These are phyloP conservation scores for Emericellopsis terricola DNA, from an alignment of 495 filamentous ascomycete genomes.

Conservation along the genomic window DNA sequence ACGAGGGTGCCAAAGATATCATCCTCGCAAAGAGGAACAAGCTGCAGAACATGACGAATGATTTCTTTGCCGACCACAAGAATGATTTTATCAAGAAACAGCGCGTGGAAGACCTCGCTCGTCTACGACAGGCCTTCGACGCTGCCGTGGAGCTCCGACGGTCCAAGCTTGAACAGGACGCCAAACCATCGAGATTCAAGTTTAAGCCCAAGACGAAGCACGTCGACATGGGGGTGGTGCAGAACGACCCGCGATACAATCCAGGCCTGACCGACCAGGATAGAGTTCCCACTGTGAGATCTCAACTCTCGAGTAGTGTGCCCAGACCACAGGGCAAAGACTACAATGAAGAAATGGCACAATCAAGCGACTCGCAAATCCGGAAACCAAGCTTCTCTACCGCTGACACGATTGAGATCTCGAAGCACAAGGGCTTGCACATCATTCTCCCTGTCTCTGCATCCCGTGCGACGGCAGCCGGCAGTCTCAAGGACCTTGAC, in stretches of 20 bases:
- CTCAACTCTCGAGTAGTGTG: too few relatives aligned
- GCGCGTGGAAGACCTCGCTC: too few relatives aligned
- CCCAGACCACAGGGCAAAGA: conserved; percentile 14
- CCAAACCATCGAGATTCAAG: too few relatives aligned
- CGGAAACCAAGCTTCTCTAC: conserved; percentile 41
- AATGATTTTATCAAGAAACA: too few relatives aligned
- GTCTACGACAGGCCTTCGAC: too few relatives aligned
- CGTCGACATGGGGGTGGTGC: conserved; percentile 2
- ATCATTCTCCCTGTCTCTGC: conserved; percentile 56
- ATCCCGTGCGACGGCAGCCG: conserved; percentile 46
- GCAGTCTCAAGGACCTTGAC: conserved; percentile 50
- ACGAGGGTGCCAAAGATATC: too few relatives aligned
- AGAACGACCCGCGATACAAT: conserved; percentile 1
- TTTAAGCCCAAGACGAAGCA: conserved; percentile 6
- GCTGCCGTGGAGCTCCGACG: too few relatives aligned
- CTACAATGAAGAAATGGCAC: conserved; percentile 31
- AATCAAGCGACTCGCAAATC: conserved; percentile 11
- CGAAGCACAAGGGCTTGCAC: conserved; percentile 42
- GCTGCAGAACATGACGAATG: too few relatives aligned
- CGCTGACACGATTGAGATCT: conserved; percentile 42
- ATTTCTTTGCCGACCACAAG: too few relatives aligned
- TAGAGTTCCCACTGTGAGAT: background rate
- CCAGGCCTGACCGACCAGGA: background rate
- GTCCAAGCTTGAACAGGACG: too few relatives aligned
- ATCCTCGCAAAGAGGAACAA: too few relatives aligned